Conservation (phyloP, 192 early-diverging fungal genomes). For the Funneliformis mosseae region DNA sequence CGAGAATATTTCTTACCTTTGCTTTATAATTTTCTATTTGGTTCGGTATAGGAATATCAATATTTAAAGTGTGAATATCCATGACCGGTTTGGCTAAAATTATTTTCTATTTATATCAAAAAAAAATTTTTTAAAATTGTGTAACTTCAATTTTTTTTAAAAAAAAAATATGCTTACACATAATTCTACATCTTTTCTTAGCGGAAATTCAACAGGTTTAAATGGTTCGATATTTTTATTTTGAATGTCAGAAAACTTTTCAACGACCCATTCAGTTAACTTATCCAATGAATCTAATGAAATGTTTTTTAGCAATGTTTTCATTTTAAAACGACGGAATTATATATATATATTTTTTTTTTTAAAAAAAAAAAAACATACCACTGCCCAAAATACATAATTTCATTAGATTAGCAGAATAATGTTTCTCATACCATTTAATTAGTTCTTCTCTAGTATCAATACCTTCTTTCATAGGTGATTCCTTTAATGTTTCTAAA, state of each 20-base stretch:
- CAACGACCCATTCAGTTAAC: slow-evolving; percentile 80
- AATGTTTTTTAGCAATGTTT: no score
- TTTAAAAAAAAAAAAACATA: slow-evolving; percentile 38
- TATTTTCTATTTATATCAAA: slow-evolving; percentile 61
- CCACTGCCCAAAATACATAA: slow-evolving; percentile 83
- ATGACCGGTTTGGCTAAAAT: slow-evolving; percentile 79
- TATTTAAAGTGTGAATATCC: slow-evolving; percentile 73
- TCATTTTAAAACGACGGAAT: no score
- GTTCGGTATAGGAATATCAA: slow-evolving; percentile 89
- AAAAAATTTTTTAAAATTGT: neutral
- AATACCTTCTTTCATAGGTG: slow-evolving; percentile 65
- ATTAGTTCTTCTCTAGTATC: slow-evolving; percentile 84
- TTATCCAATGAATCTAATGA: slow-evolving; percentile 80
- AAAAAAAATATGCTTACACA: slow-evolving; percentile 44
- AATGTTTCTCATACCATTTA: slow-evolving; percentile 87
- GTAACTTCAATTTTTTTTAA: neutral
- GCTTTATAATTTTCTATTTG: slow-evolving; percentile 54
- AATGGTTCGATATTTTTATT: slow-evolving; percentile 77
- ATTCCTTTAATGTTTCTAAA: slow-evolving; percentile 76
- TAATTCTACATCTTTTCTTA: slow-evolving; percentile 73
- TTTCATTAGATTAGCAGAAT: slow-evolving; percentile 96
- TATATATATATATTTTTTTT: no score
- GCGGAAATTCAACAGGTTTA: slow-evolving; percentile 65
- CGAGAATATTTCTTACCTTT: slow-evolving; percentile 43
- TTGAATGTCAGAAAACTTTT: slow-evolving; percentile 75